Percentiles rank a stretch among this genome's conserved stretches.
phyloP scores from a whole-genome alignment of 2,329 filamentous ascomycete species.

The Pyrenophora tritici-repentis region DNA sequence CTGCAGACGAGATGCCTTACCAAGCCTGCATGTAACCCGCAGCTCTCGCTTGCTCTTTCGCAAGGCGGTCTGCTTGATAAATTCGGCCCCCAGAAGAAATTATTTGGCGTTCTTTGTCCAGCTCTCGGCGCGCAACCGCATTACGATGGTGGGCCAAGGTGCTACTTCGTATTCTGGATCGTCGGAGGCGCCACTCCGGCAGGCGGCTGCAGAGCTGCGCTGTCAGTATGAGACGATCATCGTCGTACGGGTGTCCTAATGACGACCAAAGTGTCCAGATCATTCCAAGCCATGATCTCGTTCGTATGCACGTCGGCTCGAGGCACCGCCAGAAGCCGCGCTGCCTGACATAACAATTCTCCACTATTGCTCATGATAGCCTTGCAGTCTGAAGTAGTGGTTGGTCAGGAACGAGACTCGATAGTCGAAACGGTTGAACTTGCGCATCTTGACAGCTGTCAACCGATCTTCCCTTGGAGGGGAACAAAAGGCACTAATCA shows the following conservation, averaged over 20 bases:
- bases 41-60: constrained; percentile 33
- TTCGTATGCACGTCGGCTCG: constrained; percentile 19
- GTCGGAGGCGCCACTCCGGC: constrained; percentile 18
- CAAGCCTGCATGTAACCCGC: constrained; percentile 41
- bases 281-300: constrained; percentile 20
- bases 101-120: constrained; percentile 17
- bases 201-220: constrained; percentile 10
- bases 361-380: constrained; percentile 23
- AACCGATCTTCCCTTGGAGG: constrained; percentile 17
- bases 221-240: constrained; percentile 5
- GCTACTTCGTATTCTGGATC: constrained; percentile 9
- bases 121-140: constrained; percentile 14
- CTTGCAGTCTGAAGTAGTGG: constrained; percentile 29
- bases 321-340: constrained; percentile 21
- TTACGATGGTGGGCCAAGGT: constrained; percentile 14
- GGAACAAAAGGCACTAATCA: constrained; percentile 24
- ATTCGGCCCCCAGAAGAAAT: constrained; percentile 39
- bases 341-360: constrained; percentile 23
- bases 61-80: constrained; percentile 21
- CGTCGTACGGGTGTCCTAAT: neutral
- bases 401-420: constrained; percentile 10
- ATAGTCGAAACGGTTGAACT: neutral
- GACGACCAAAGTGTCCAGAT: constrained; percentile 6
- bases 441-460: constrained; percentile 13
- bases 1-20: constrained; percentile 40